Conservation (phyloP, 805 yeast species). For the Danielozyma ontarioensis region DNA sequence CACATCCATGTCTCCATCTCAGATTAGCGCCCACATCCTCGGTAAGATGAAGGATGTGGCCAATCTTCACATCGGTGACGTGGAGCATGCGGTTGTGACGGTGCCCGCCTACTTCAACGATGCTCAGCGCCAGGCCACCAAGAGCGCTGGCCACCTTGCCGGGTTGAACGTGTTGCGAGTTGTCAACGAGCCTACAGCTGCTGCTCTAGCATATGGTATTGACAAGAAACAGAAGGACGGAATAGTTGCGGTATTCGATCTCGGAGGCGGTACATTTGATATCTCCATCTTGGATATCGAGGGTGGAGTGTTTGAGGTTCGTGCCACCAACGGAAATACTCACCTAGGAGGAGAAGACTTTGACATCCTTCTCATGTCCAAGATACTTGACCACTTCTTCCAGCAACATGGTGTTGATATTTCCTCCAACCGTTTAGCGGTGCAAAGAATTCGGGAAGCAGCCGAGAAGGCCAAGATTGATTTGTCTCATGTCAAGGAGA, state of each 20-base stretch:
- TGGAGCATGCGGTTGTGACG: slow-evolving; percentile 73
- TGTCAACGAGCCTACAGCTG: slow-evolving; percentile 82
- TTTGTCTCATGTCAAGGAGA: slow-evolving; percentile 56
- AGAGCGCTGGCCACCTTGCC: slow-evolving; percentile 69
- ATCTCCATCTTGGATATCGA: slow-evolving; percentile 74
- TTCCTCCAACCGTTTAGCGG: slow-evolving; percentile 47
- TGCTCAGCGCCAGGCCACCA: slow-evolving; percentile 80
- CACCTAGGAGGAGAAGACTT: slow-evolving; percentile 87
- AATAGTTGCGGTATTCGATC: slow-evolving; percentile 58
- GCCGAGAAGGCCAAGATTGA: slow-evolving; percentile 77
- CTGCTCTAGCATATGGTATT: slow-evolving; percentile 77
- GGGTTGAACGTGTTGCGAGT: slow-evolving; percentile 73
- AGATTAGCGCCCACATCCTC: slow-evolving; percentile 62
- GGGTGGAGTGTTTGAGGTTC: slow-evolving; percentile 75
- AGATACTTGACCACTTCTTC: slow-evolving; percentile 56
- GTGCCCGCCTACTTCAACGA: slow-evolving; percentile 85
- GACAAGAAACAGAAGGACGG: slow-evolving; percentile 50
- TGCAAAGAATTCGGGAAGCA: slow-evolving; percentile 75
- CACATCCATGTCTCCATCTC: slow-evolving; percentile 56
- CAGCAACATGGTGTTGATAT: slow-evolving; percentile 49
- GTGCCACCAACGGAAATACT: slow-evolving; percentile 80
- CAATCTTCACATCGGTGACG: slow-evolving; percentile 39
- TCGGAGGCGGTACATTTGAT: slow-evolving; percentile 86
- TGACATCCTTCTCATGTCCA: slow-evolving; percentile 56
- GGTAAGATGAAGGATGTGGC: slow-evolving; percentile 65